phyloP scores from a whole-genome alignment of 495 filamentous ascomycete genomes.

The Pseudomonodictys pantanalensis region DNA sequence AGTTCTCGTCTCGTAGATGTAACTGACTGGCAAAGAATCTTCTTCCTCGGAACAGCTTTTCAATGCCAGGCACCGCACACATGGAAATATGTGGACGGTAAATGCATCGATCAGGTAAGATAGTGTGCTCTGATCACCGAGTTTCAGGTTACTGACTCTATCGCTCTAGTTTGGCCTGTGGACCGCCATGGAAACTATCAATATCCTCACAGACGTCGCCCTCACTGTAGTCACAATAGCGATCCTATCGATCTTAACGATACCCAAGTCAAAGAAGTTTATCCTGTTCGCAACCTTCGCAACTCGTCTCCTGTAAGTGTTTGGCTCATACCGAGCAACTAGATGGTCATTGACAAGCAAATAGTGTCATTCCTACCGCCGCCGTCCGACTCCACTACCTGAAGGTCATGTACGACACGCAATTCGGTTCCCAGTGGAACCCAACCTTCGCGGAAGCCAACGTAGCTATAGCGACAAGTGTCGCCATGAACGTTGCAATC shows the following conservation, averaged over 20 bases:
- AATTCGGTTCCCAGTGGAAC: background rate
- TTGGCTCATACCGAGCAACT: background rate
- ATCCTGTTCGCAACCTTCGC: conserved; percentile 6
- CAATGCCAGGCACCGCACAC: conserved; percentile 7
- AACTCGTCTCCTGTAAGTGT: conserved; percentile 5
- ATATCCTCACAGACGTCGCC: conserved; percentile 1
- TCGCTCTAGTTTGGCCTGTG: conserved; percentile 1
- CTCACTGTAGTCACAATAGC: background rate
- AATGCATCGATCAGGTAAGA: conserved; percentile 16
- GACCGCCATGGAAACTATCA: conserved; percentile 5
- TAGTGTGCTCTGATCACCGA: background rate
- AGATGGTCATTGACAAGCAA: background rate
- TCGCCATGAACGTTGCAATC: conserved; percentile 16
- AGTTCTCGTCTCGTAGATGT: background rate
- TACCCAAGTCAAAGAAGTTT: conserved; percentile 9
- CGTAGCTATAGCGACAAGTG: conserved; percentile 6
- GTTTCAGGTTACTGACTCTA: background rate
- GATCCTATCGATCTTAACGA: conserved; percentile 4
- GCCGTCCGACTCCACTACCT: conserved; percentile 3
- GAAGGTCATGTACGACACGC: background rate
- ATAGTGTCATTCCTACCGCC: background rate
- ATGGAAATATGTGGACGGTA: background rate
- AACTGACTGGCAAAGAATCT: background rate
- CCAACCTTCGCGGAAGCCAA: background rate
- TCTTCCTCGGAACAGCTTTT: conserved; percentile 10